A percentile compares a stretch with the other conserved stretches of the same genome.
These are phyloP conservation scores for Kluyveromyces lactis DNA, from an alignment of 805 yeast genomes.

Conservation along the genomic window DNA sequence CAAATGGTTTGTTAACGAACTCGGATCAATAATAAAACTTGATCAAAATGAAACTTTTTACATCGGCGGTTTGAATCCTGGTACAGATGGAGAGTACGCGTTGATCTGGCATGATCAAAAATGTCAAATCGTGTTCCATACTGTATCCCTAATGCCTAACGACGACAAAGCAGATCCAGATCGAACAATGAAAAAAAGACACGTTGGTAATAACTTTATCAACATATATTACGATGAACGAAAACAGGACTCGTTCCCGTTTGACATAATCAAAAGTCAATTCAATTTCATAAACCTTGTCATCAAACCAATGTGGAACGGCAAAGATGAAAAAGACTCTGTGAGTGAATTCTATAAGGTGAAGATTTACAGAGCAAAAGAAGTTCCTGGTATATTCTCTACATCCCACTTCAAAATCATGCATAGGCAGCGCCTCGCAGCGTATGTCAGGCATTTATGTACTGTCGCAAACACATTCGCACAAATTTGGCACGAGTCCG, in stretches of 20 bases:
- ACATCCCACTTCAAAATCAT: slow-evolving; percentile 69
- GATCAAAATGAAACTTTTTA: slow-evolving; percentile 45
- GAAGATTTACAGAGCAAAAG: slow-evolving; percentile 52
- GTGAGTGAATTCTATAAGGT: slow-evolving; percentile 43
- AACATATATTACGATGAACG: slow-evolving; percentile 78
- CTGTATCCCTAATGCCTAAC: slow-evolving; percentile 76
- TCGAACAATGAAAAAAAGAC: slow-evolving; percentile 60
- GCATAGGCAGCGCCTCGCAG: slow-evolving; percentile 49
- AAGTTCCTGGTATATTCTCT: slow-evolving; percentile 70
- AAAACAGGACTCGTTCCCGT: slow-evolving; percentile 48
- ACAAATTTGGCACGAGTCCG: slow-evolving; percentile 50
- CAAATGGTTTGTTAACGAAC: slow-evolving; percentile 44
- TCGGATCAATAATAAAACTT: slow-evolving; percentile 57
- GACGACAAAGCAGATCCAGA: slow-evolving; percentile 31
- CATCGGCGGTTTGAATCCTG: slow-evolving; percentile 75
- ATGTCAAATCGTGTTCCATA: slow-evolving; percentile 67
- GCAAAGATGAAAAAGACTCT: not conserved
- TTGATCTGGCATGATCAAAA: slow-evolving; percentile 64
- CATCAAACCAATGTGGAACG: slow-evolving; percentile 50
- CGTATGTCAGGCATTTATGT: slow-evolving; percentile 58
- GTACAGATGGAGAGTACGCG: slow-evolving; percentile 65
- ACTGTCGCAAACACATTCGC: slow-evolving; percentile 66
- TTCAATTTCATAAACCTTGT: slow-evolving; percentile 79
- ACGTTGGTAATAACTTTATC: slow-evolving; percentile 80
- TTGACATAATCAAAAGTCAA: slow-evolving; percentile 65